Conservation (phyloP, 805 yeast genomes). For the Lachancea fermentati region DNA sequence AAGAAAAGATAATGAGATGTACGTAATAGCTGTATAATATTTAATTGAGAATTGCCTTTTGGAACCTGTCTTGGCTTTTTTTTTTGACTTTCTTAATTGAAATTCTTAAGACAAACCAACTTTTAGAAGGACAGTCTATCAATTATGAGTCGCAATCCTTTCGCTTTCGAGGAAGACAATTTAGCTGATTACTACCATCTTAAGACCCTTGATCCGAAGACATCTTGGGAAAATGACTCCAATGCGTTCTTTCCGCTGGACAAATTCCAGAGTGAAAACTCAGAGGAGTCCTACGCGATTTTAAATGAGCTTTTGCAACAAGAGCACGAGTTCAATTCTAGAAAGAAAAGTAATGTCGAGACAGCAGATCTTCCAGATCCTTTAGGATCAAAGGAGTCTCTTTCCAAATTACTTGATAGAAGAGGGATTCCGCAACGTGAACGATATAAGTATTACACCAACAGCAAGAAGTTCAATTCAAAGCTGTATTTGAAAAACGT, state of each 20-base stretch:
- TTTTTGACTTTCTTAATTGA: no score
- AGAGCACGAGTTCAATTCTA: conserved; percentile 19
- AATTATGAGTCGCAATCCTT: conserved; percentile 10
- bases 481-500: conserved; percentile 48
- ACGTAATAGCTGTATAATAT: background rate
- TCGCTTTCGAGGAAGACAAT: conserved; percentile 22
- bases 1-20: conserved; percentile 28
- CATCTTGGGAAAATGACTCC: conserved; percentile 35
- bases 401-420: conserved; percentile 33
- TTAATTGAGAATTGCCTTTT: background rate
- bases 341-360: conserved; percentile 12
- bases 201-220: conserved; percentile 37
- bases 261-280: conserved; percentile 20
- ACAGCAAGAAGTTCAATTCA: conserved; percentile 55
- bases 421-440: conserved; percentile 35
- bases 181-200: conserved; percentile 40
- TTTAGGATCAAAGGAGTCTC: conserved; percentile 5
- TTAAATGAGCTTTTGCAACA: conserved; percentile 27
- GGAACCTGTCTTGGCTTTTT: background rate
- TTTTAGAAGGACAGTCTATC: no score
- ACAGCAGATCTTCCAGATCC: conserved; percentile 10
- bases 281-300: conserved; percentile 29
- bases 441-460: conserved; percentile 45
- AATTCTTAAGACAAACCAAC: no score
- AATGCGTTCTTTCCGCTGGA: conserved; percentile 20